Evolutionary conservation across 306 rosid species (phyloP).

Genomic region (Pyrus communis): DNA sequence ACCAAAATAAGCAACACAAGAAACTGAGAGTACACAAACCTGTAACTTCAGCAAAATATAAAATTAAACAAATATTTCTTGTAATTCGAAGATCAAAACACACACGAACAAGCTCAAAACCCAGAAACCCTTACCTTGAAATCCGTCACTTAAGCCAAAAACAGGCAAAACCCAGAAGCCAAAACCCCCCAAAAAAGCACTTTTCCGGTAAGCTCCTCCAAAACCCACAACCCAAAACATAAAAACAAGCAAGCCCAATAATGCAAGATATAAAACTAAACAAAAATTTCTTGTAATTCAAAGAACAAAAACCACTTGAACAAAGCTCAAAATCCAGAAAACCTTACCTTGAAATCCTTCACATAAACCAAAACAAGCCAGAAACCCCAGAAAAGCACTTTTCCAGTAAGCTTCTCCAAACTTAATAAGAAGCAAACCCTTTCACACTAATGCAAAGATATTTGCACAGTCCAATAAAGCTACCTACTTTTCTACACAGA

Average conservation of each 20-base stretch:
- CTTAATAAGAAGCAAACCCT: conserved; percentile 16
- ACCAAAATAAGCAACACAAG: not conserved
- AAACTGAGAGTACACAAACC: not conserved
- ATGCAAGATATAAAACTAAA: conserved; percentile 5
- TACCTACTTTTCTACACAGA: conserved; percentile 26
- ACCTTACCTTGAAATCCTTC: not conserved
- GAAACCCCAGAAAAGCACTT: conserved; percentile 12
- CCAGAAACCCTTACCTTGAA: conserved; percentile 5
- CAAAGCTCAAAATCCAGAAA: conserved; percentile 1
- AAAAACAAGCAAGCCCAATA: conserved; percentile 13
- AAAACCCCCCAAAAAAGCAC: not conserved
- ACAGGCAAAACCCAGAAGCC: not conserved
- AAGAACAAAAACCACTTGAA: not conserved
- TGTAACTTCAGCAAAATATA: not conserved
- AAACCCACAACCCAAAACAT: conserved; percentile 6
- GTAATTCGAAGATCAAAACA: conserved; percentile 4
- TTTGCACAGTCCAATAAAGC: conserved; percentile 48
- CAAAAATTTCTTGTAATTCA: not conserved
- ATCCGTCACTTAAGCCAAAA: not conserved
- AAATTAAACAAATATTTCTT: not conserved
- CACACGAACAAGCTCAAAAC: not conserved
- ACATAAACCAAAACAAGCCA: conserved; percentile 11
- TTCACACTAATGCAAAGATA: conserved; percentile 14
- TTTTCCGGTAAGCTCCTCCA: not conserved
- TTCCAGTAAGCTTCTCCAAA: conserved; percentile 8